A percentile compares a stretch with the other conserved stretches of the same genome.
These are phyloP conservation scores for Fusarium armeniacum DNA, from an alignment of 2,329 filamentous ascomycete genomes.

Conservation along the genomic window DNA sequence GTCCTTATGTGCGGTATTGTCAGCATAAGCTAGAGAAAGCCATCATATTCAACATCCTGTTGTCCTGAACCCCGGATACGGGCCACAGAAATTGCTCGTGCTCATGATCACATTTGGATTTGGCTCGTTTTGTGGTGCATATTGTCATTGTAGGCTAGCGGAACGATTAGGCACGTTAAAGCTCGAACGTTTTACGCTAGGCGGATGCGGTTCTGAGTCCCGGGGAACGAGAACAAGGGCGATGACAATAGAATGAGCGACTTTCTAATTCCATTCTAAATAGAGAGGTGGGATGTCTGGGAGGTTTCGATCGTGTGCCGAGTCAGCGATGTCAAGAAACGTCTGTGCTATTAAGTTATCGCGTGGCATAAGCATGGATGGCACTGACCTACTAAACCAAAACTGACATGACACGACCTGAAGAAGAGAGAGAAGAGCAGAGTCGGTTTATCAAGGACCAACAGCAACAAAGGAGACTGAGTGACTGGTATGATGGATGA, in stretches of 20 bases:
- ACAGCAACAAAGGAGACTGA: not conserved
- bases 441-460: not conserved
- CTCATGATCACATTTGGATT: constrained; percentile 12
- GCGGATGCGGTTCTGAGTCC: constrained; percentile 38
- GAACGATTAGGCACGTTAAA: constrained; percentile 6
- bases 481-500: not conserved
- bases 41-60: constrained; percentile 12
- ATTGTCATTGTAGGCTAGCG: constrained; percentile 25
- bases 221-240: constrained; percentile 31
- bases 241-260: constrained; percentile 27
- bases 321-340: constrained; percentile 12
- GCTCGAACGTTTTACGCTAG: constrained; percentile 30
- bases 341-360: constrained; percentile 32
- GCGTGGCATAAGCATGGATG: constrained; percentile 45
- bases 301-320: constrained; percentile 11
- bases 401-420: constrained; percentile 25
- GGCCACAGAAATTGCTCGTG: constrained; percentile 13
- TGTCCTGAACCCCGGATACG: constrained; percentile 10
- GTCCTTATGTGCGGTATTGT: constrained; percentile 1
- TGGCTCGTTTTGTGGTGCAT: constrained; percentile 22
- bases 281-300: constrained; percentile 23
- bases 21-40: constrained; percentile 4
- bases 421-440: not conserved
- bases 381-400: constrained; percentile 36
- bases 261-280: constrained; percentile 8